phyloP scores from a whole-genome alignment of 495 filamentous ascomycete genomes.

The Aspergillus panamensis region DNA sequence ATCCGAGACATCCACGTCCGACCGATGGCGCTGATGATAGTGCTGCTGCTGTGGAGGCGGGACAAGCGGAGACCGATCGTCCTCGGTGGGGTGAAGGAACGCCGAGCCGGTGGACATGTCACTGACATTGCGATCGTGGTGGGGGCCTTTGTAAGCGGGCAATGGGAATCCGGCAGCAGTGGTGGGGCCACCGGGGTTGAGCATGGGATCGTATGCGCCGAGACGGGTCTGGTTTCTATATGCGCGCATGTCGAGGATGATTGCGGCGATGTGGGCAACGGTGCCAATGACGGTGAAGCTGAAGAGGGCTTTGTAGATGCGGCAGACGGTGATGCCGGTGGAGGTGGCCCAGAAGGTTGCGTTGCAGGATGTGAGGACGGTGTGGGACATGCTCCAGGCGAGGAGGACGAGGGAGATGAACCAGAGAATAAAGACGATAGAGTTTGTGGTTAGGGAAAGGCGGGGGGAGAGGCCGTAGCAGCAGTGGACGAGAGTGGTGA shows the following conservation, averaged over 20 bases:
- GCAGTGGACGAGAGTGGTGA: constrained; percentile 56
- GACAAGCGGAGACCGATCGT: constrained; percentile 8
- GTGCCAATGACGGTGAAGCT: constrained; percentile 55
- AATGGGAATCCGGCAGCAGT: constrained; percentile 1
- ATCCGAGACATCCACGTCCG: constrained; percentile 1
- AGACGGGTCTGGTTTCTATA: constrained; percentile 39
- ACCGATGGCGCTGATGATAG: constrained; percentile 6
- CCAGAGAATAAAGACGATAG: constrained; percentile 54
- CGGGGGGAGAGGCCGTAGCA: constrained; percentile 54
- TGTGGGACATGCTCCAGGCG: constrained; percentile 53
- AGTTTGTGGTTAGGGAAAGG: constrained; percentile 53
- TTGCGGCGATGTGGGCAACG: constrained; percentile 42
- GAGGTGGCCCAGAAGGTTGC: constrained; percentile 52
- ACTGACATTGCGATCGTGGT: constrained; percentile 27
- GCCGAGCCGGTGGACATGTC: constrained; percentile 14
- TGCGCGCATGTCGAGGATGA: constrained; percentile 51
- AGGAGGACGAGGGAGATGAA: constrained; percentile 53
- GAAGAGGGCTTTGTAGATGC: constrained; percentile 64
- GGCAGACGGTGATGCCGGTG: constrained; percentile 57
- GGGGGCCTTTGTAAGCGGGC: constrained; percentile 35
- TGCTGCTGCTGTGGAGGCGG: background rate
- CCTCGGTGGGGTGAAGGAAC: constrained; percentile 14
- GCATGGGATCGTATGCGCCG: constrained; percentile 48
- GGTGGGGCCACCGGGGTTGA: constrained; percentile 18
- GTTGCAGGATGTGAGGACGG: constrained; percentile 56